Percentiles rank a stretch among this genome's conserved stretches.
Evolutionary conservation across 139 green algal species (phyloP).

Genomic region (Choricystis sp.): DNA sequence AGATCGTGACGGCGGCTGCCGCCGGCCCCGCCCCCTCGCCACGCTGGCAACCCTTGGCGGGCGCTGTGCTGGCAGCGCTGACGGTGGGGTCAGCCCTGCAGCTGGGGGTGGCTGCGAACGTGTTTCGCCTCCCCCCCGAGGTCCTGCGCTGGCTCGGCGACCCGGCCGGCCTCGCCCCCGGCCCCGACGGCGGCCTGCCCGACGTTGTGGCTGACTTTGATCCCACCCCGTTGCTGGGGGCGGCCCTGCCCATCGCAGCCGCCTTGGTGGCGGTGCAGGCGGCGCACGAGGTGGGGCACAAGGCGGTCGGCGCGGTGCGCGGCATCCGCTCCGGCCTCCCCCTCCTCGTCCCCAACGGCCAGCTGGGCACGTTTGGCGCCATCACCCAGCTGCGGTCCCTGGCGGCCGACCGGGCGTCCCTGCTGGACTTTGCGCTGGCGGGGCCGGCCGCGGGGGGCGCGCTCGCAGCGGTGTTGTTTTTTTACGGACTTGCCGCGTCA

Average conservation of each 20-base stretch:
- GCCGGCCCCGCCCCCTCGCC: conserved; percentile 27
- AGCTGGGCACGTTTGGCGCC: conserved; percentile 74
- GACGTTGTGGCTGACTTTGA: conserved; percentile 55
- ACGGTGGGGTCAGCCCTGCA: conserved; percentile 50
- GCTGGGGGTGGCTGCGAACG: conserved; percentile 57
- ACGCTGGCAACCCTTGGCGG: conserved; percentile 46
- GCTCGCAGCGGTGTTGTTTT: conserved; percentile 36
- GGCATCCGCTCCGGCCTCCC: conserved; percentile 48
- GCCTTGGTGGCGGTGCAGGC: conserved; percentile 40
- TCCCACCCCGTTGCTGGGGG: conserved; percentile 50
- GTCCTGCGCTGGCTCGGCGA: conserved; percentile 53
- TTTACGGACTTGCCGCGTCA: conserved; percentile 20
- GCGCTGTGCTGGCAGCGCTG: conserved; percentile 43
- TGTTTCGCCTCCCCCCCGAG: conserved; percentile 55
- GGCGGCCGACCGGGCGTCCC: conserved; percentile 24
- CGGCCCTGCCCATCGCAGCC: conserved; percentile 36
- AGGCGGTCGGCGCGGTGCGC: conserved; percentile 17
- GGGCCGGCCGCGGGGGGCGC: conserved; percentile 39
- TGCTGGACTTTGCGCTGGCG: conserved; percentile 70
- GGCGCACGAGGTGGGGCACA: conserved; percentile 69
- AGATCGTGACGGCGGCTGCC: conserved; percentile 47
- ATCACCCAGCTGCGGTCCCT: conserved; percentile 72
- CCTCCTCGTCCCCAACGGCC: conserved; percentile 79
- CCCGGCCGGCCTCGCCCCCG: conserved; percentile 42
- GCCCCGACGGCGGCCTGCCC: conserved; percentile 26